Evolutionary conservation across 2,329 filamentous ascomycete genomes (phyloP), one percentile per base, ranked within the genome.

Genomic region (Periconia macrospinosa): DNA sequence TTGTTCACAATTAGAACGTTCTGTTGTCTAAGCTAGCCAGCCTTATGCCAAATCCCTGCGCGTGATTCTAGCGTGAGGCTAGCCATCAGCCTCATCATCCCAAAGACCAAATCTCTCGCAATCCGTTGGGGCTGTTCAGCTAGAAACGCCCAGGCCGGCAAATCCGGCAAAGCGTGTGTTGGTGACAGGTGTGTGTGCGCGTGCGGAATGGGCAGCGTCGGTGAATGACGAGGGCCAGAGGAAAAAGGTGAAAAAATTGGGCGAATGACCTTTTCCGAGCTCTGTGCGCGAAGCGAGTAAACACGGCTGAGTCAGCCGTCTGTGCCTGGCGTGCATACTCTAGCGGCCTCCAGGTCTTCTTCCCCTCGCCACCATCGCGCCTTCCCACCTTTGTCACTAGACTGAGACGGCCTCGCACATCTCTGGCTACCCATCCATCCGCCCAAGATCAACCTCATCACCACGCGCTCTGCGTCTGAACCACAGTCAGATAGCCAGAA

Each of bases 351-450:
- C 55, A 51, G 50, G 60, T 56, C 59, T 61, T 47, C 43, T 49
- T 64, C 58, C 46, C 65, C 57, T 62, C 59, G 60, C 60, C 67
- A 62, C 65, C 62, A 54, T 58, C 55, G 58, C 61, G 63, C 69
- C 69, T 71, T 73, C 67, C 71, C 70, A 59, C 55, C 68, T 71
- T 66, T 51, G 67, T 69, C 63, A 53, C 64, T 72, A 72, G 69
- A 54, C 66, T 65, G 58, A 72, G 69, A 54, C 66, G 64, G 58
- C 69, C 59, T 72, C 69, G 70, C 70, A 63, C 71, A 71, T 72
- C 69, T 72, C 59, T 64, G 56, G 50, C 56, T 53, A 20, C 57
- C 44, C 50, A 47, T 40, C 47, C 47, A 49, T 48, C 45, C 37
- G 47, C 27, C 47, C 45, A 41, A 27, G 23, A 27, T 8, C 23